Base-by-base conservation (phyloP, 2,329 filamentous ascomycete species). In the Daldinia sp. region DNA sequence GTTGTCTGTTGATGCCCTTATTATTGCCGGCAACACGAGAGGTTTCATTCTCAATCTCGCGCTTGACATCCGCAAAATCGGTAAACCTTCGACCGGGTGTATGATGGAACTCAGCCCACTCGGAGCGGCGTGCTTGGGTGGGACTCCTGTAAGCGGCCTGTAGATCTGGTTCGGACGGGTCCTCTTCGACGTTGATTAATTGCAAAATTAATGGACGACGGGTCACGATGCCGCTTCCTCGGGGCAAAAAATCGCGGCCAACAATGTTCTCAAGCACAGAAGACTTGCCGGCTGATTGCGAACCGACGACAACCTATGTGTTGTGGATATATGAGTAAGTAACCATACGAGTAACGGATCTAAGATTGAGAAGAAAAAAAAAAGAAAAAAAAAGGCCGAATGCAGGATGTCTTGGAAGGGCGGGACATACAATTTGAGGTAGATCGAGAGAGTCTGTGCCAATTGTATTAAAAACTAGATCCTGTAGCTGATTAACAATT, bases 241-340 rank as follows among this genome's bases (percentile, higher is more conserved):
- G 91, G 61, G 95, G 95, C 55, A 99, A 84, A 79, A 99, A 99
- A 80, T 99, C 95, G 79, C 94, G 88, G 73, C 95, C 95, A 74
- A 99, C 95, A 71, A 99, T 97, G 79, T 99, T 99, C 81, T 99
- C 95, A 68, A 99, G 89, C 23, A 99, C 95, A 6, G 95, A 98
- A 13, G 94, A 98, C 82, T 99, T 99, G 75, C 95, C 95, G 58
- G 95, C 96, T 9, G 95, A 98, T 81, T 99, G 95, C 64, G 95
- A 99, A 68, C 95, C 95, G 72, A 99, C 95, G 64, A 99, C 95
- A 68, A 99, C 94, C 94, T 98, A 76, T 65, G 57, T n/a, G n/a
- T n/a, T n/a, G 64, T 32, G 41, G 49, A 51, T 58, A 59, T 15
- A 58, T 58, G 34, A 41, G 45, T 61, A 63, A 53, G 62, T 23